These are phyloP conservation scores for Agapanthus africanus DNA, from an alignment of 106 monocot genomes.

Conservation along the genomic window DNA sequence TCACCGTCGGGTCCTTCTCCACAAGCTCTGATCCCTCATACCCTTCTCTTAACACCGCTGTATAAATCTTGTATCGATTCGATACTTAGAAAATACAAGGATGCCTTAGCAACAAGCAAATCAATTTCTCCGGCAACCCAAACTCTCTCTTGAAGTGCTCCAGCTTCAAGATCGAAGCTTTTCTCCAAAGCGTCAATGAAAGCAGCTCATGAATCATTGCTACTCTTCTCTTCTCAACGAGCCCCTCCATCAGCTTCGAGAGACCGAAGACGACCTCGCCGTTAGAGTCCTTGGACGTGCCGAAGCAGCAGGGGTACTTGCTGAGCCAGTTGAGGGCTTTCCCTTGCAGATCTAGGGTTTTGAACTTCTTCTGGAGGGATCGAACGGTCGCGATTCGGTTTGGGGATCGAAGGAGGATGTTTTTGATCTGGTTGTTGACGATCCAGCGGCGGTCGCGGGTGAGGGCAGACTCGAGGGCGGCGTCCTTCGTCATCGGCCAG, in stretches of 20 bases:
- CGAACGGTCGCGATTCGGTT: constrained; percentile 45
- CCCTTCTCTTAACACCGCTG: constrained; percentile 80
- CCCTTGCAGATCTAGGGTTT: constrained; percentile 6
- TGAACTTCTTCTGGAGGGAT: constrained; percentile 80
- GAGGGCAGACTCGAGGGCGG: constrained; percentile 67
- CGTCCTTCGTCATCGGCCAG: constrained; percentile 82
- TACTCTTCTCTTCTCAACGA: constrained; percentile 74
- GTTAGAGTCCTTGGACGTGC: constrained; percentile 19
- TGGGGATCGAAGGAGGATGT: constrained; percentile 77
- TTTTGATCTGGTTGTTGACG: constrained; percentile 97
- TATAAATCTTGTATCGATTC: constrained; percentile 81
- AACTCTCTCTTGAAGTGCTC: constrained; percentile 83
- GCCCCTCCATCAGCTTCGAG: constrained; percentile 69
- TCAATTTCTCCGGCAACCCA: constrained; percentile 57
- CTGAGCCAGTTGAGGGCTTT: constrained; percentile 45
- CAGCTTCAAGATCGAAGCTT: constrained; percentile 78
- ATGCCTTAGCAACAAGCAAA: constrained; percentile 54
- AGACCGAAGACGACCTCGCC: constrained; percentile 47
- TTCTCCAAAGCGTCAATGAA: constrained; percentile 86
- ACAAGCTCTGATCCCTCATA: constrained; percentile 67
- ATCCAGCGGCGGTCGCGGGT: constrained; percentile 97
- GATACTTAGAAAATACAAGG: constrained; percentile 96
- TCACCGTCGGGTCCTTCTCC: constrained; percentile 78
- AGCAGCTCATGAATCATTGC: constrained; percentile 76
- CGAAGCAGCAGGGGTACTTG: constrained; percentile 98